phyloP scores from a whole-genome alignment of 768 basidiomycete species.

The Boletus rufocinnamomeus region DNA sequence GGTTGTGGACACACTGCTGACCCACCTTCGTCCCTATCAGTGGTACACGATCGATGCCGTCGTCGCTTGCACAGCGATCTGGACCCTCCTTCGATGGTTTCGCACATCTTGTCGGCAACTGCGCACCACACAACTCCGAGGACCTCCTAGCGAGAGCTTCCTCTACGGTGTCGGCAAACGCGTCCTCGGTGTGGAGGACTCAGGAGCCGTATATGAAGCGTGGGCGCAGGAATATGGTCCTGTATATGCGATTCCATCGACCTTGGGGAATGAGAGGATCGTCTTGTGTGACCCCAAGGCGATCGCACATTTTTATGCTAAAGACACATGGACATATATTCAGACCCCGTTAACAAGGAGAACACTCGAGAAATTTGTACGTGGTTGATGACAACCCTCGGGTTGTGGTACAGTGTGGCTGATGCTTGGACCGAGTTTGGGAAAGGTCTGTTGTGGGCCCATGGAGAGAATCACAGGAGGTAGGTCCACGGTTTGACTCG shows the following conservation, averaged over 20 bases:
- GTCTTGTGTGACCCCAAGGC: constrained; percentile 44
- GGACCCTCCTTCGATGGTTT: constrained; percentile 10
- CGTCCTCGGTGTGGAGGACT: not conserved
- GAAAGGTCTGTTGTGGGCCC: constrained; percentile 31
- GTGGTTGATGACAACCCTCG: not conserved
- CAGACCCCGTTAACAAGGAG: constrained; percentile 37
- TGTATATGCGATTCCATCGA: constrained; percentile 18
- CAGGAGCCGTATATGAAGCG: constrained; percentile 18
- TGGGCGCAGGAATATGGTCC: constrained; percentile 26
- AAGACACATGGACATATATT: constrained; percentile 38
- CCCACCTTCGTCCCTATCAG: not conserved
- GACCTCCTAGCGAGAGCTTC: constrained; percentile 22
- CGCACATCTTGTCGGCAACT: constrained; percentile 34
- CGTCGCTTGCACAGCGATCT: not conserved
- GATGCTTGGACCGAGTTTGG: constrained; percentile 20
- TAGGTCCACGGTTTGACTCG: constrained; percentile 6
- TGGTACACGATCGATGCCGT: not conserved
- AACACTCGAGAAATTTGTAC: constrained; percentile 30
- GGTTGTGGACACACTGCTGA: not conserved
- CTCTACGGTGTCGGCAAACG: constrained; percentile 19
- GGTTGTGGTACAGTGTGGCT: not conserved
- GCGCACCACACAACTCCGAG: constrained; percentile 17
- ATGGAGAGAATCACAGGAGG: constrained; percentile 51
- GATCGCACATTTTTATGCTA: constrained; percentile 16
- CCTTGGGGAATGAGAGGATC: constrained; percentile 12